Conservation (phyloP, 2,329 filamentous ascomycete species). For the Colletotrichum plurivorum region DNA sequence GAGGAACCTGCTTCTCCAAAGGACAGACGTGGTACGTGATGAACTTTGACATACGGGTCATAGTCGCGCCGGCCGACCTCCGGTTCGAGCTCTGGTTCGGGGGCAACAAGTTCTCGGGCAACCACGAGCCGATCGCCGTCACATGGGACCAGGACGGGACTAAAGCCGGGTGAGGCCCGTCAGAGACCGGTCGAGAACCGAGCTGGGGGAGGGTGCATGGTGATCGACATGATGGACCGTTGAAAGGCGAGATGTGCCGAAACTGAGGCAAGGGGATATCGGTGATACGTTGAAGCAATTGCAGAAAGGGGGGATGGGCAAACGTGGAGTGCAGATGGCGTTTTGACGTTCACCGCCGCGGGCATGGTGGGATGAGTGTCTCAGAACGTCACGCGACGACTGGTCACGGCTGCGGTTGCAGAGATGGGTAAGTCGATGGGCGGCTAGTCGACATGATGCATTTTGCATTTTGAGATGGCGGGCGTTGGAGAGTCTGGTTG, state of each 20-base stretch:
- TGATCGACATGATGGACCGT: not conserved
- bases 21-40: slow-evolving; percentile 56
- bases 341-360: slow-evolving; percentile 32
- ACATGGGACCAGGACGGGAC: slow-evolving; percentile 51
- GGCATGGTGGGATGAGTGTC: slow-evolving; percentile 30
- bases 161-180: slow-evolving; percentile 4
- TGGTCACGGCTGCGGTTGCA: slow-evolving; percentile 9
- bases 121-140: slow-evolving; percentile 54
- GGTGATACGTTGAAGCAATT: not conserved
- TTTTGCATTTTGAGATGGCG: not conserved
- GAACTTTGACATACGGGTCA: slow-evolving; percentile 65
- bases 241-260: not conserved
- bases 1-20: slow-evolving; percentile 49
- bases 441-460: not conserved
- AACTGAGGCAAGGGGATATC: not conserved
- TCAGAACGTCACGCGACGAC: slow-evolving; percentile 29
- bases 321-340: slow-evolving; percentile 28
- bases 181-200: not conserved
- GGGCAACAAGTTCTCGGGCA: slow-evolving; percentile 54
- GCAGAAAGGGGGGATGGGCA: not conserved
- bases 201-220: not conserved
- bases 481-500: not conserved
- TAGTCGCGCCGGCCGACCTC: slow-evolving; percentile 69
- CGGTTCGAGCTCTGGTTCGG: slow-evolving; percentile 60
- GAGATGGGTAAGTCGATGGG: slow-evolving; percentile 24